Evolutionary conservation across 257 asterid genomes (phyloP), one percentile per base, ranked within the genome.

Genomic region (Ilex asprella): DNA sequence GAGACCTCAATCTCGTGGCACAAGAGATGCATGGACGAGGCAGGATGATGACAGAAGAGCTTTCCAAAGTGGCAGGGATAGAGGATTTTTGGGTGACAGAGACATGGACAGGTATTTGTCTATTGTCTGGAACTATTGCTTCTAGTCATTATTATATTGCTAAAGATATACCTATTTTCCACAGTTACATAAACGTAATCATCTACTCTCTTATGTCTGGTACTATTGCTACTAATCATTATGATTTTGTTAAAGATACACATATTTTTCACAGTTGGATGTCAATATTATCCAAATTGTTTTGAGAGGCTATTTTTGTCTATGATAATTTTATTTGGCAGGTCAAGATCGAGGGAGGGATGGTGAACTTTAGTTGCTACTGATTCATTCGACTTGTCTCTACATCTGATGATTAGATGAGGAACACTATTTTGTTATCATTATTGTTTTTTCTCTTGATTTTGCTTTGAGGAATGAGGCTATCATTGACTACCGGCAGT

Each of bases 1-100:
- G 58, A 81, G 99, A 73, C 87, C 96, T 71, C 85, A 82, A 64
- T 93, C 96, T 5, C 97, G 84, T 63, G 97, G 98, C 66, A 57
- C 81, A 39, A 55, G 43, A 59, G 72, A 59, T n/a, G 60, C 41
- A 12, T 60, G 72, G 58, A n/a, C 72, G n/a, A 74, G 83, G 66
- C 67, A 79, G 15, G 67, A 68, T 66, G 95, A 91, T 15, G 95
- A 84, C 58, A 79, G 89, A 72, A 83, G 98, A 76, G 64, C 68
- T 54, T 61, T 52, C 70, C 92, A 85, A 74, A 90, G 96, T 70
- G 89, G 88, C 61, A 91, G 96, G 31, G 91, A 84, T 35, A 73
- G 95, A 82, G 97, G 94, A 62, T 89, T 76, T 73, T 57, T 71
- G 59, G 86, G 92, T 67, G 75, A 60, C 82, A 84, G 97, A 70